These are phyloP conservation scores for Pleurotus citrinopileatus DNA, from an alignment of 768 basidiomycete species.

Conservation along the genomic window DNA sequence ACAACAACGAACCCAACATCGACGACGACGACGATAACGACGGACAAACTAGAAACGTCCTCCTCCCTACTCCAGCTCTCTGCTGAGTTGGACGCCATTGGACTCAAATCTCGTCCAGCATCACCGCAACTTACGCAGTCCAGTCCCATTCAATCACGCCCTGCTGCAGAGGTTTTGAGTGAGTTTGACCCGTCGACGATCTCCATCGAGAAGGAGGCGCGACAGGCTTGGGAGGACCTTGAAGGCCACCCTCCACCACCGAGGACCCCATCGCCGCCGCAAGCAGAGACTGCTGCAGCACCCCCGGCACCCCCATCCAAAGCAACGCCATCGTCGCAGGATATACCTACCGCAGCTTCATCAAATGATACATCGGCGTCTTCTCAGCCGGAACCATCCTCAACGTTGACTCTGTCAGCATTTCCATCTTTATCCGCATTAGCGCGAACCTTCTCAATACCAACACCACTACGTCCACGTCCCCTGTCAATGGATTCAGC, in stretches of 20 bases:
- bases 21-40: background rate
- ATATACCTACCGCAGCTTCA: conserved; percentile 20
- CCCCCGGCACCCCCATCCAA: conserved; percentile 35
- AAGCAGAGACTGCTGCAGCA: conserved; percentile 8
- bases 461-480: conserved; percentile 43
- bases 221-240: conserved; percentile 61
- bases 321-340: conserved; percentile 20
- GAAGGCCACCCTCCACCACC: conserved; percentile 60
- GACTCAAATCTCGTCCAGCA: conserved; percentile 9
- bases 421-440: conserved; percentile 68
- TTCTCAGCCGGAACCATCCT: conserved; percentile 20
- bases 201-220: conserved; percentile 55
- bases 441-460: conserved; percentile 62
- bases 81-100: background rate
- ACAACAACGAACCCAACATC: background rate
- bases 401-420: conserved; percentile 31
- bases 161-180: conserved; percentile 41
- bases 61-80: background rate
- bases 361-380: conserved; percentile 21
- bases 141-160: conserved; percentile 14
- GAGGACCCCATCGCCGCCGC: conserved; percentile 31
- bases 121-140: conserved; percentile 8
- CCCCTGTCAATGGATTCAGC: conserved; percentile 64
- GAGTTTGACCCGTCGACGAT: conserved; percentile 71
- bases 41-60: background rate